Conservation (phyloP, 345 rosid species). For the rapeseed (Brassica napus) region Da-Ae NC_063436.1:24269501-24270000, state of each 20-base stretch:
- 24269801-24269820: no score
- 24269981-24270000: slow-evolving; percentile 2
- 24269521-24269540: slow-evolving; percentile 5
- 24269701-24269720: no score
- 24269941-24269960: neutral
- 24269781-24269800: no score
- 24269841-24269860: no score
- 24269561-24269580: neutral
- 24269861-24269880: slow-evolving; percentile 4
- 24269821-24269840: no score
- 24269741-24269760: no score
- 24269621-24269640: slow-evolving; percentile 2
- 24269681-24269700: no score
- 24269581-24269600: slow-evolving; percentile 24
- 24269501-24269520: neutral
- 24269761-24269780: no score
- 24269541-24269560: neutral
- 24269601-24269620: slow-evolving; percentile 22
- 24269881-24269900: slow-evolving; percentile 2
- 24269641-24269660: neutral
- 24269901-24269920: neutral
- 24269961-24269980: slow-evolving; percentile 1
- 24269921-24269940: slow-evolving; percentile 13
- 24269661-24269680: no score
- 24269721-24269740: no score